Evolutionary conservation across 345 rosid species (phyloP).

Genomic region (Schrenkiella parvula): DNA sequence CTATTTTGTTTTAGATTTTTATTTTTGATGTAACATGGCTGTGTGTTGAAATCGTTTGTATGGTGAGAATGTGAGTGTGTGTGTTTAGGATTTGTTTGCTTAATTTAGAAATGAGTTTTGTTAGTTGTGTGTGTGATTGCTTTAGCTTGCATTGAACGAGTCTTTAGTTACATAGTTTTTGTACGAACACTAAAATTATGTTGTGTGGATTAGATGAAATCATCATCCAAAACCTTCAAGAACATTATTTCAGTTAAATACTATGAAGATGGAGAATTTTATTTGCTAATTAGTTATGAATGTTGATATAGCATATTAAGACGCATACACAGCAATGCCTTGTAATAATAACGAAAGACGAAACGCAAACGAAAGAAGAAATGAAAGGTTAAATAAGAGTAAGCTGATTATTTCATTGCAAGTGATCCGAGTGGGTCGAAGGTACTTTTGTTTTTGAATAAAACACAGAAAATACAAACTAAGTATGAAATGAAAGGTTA

Average conservation of each 20-base stretch:
- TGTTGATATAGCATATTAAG: too few relatives aligned
- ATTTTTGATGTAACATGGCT: neutral
- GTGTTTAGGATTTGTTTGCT: slow-evolving; percentile 21
- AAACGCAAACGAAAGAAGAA: too few relatives aligned
- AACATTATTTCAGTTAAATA: neutral
- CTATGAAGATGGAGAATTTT: too few relatives aligned
- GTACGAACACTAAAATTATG: neutral
- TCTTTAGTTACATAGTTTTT: slow-evolving; percentile 14
- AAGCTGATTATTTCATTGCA: too few relatives aligned
- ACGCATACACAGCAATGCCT: too few relatives aligned
- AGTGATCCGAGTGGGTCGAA: too few relatives aligned
- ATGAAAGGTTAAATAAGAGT: too few relatives aligned
- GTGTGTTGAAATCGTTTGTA: neutral
- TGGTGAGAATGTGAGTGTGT: neutral
- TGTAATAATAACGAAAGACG: too few relatives aligned
- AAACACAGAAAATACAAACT: too few relatives aligned
- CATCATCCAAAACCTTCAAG: neutral
- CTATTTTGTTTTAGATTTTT: neutral
- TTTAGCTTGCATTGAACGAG: slow-evolving; percentile 33
- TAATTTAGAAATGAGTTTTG: slow-evolving; percentile 22
- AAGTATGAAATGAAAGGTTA: neutral
- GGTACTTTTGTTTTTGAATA: too few relatives aligned
- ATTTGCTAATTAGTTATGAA: too few relatives aligned
- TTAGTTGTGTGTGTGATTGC: slow-evolving; percentile 13
- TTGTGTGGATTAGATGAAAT: neutral